phyloP scores from a whole-genome alignment of 805 yeast genomes.

The Wickerhamiella siamensis region DNA sequence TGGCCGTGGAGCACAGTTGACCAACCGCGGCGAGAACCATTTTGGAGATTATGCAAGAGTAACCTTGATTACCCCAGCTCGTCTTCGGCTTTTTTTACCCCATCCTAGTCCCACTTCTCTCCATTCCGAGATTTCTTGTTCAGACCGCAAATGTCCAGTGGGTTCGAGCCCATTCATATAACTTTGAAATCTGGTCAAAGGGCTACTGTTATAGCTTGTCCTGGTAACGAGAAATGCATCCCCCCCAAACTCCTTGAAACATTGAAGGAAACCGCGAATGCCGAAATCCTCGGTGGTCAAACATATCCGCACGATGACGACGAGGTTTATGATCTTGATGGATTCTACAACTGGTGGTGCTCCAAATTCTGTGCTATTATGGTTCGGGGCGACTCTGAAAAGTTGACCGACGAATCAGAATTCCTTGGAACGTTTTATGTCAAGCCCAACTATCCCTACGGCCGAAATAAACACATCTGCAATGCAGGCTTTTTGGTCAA shows the following conservation, averaged over 20 bases:
- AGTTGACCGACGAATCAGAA: slow-evolving; percentile 21
- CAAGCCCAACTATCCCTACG: slow-evolving; percentile 66
- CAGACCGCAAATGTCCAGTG: too few species aligned
- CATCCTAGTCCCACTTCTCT: too few species aligned
- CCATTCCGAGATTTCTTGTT: too few species aligned
- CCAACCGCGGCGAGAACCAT: slow-evolving; percentile 69
- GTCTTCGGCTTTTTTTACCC: too few species aligned
- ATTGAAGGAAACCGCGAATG: slow-evolving; percentile 41
- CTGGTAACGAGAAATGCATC: slow-evolving; percentile 17
- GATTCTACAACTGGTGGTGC: slow-evolving; percentile 55
- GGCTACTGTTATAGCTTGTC: background rate
- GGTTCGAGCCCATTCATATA: background rate
- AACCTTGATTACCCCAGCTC: too few species aligned
- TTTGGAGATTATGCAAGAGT: too few species aligned
- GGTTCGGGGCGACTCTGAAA: slow-evolving; percentile 30
- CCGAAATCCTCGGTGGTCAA: slow-evolving; percentile 53
- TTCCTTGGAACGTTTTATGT: slow-evolving; percentile 65
- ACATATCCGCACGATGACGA: slow-evolving; percentile 46
- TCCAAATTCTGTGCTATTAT: slow-evolving; percentile 50
- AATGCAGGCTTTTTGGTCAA: slow-evolving; percentile 78
- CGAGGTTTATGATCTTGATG: slow-evolving; percentile 27
- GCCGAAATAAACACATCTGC: slow-evolving; percentile 74
- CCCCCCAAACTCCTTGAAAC: slow-evolving; percentile 37
- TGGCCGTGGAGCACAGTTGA: slow-evolving; percentile 65
- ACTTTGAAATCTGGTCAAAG: background rate